Percentiles rank a stretch among this genome's conserved stretches.
Evolutionary conservation across 495 filamentous ascomycete genomes (phyloP).

Genomic region (Ramalina intermedia): DNA sequence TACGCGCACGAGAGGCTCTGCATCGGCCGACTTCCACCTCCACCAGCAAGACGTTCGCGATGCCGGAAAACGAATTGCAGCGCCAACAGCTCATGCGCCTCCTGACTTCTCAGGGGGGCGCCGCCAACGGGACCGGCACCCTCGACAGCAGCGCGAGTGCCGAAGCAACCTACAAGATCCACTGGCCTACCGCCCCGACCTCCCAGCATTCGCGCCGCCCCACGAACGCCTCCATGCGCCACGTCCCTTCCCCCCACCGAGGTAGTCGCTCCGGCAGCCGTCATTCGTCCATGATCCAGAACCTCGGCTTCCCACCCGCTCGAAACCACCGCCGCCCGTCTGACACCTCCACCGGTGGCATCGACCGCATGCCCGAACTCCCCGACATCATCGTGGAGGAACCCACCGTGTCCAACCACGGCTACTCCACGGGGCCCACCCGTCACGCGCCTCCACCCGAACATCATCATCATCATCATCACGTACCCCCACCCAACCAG

Average conservation of each 20-base stretch:
- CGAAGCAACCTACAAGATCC: conserved; percentile 10
- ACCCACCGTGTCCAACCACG: not conserved
- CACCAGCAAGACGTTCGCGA: conserved; percentile 3
- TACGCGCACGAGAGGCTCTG: conserved; percentile 13
- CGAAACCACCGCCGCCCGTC: not conserved
- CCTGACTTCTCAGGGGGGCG: conserved; percentile 9
- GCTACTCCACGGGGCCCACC: not conserved
- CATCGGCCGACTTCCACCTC: conserved; percentile 8
- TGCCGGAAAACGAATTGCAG: conserved; percentile 16
- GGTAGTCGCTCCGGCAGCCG: conserved; percentile 1
- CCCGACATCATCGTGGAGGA: conserved; percentile 1
- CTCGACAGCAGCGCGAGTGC: not conserved
- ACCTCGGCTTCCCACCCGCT: conserved; percentile 1
- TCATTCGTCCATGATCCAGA: not conserved
- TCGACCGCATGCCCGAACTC: not conserved
- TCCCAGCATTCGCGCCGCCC: conserved; percentile 1
- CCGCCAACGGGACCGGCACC: not conserved
- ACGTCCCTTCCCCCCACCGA: not conserved
- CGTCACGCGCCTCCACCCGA: not conserved
- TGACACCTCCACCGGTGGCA: not conserved
- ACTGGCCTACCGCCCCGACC: conserved; percentile 5
- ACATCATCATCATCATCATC: not conserved
- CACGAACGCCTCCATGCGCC: conserved; percentile 5
- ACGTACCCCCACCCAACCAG: not conserved
- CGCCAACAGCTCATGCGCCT: conserved; percentile 14